These are phyloP conservation scores for Cupressus sempervirens DNA, from an alignment of 75 land plant genomes.

Conservation along the genomic window DNA sequence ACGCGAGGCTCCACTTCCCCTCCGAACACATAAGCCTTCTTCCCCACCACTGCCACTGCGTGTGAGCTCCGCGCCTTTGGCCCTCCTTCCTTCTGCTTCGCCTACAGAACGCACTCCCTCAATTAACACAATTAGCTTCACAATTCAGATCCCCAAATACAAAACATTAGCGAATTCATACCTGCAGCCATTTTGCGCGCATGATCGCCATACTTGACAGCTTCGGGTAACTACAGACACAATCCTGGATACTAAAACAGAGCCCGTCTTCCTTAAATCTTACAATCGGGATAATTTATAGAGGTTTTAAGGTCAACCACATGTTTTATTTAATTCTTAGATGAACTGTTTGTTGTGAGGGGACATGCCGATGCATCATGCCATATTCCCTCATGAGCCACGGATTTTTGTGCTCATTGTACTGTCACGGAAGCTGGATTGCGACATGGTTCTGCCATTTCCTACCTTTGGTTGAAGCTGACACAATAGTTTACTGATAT, in stretches of 20 bases:
- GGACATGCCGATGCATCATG: too few relatives aligned
- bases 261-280: not conserved
- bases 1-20: slow-evolving; percentile 88
- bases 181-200: slow-evolving; percentile 3
- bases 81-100: slow-evolving; percentile 49
- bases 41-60: slow-evolving; percentile 67
- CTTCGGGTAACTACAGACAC: not conserved
- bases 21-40: slow-evolving; percentile 82
- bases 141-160: not conserved
- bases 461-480: too few relatives aligned
- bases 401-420: too few relatives aligned
- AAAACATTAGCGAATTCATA: not conserved
- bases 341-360: too few relatives aligned
- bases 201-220: slow-evolving; percentile 3
- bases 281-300: too few relatives aligned
- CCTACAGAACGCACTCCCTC: slow-evolving; percentile 19
- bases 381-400: too few relatives aligned
- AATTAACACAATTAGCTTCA: not conserved
- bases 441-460: too few relatives aligned
- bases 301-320: not conserved
- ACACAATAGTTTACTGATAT: too few relatives aligned
- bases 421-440: too few relatives aligned
- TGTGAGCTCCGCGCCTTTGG: slow-evolving; percentile 93
- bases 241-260: not conserved
- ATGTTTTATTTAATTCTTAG: too few relatives aligned